Evolutionary conservation across 164 flowering plant genomes (phyloP), one percentile per base, ranked within the genome.

Genomic region (Magnolia kwangsiensis): DNA sequence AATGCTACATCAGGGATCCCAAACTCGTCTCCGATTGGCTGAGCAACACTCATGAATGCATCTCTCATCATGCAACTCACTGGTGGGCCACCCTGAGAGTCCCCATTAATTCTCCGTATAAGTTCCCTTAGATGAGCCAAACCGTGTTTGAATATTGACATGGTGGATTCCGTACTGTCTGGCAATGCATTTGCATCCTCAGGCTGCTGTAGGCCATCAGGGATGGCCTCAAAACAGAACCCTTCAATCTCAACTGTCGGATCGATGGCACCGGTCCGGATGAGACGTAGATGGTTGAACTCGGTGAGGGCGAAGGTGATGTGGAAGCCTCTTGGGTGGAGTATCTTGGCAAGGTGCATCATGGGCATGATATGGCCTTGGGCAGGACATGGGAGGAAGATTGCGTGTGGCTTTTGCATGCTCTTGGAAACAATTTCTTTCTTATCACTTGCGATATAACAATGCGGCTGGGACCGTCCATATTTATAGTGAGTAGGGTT

Each of bases 261-360:
- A 21, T 79, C 70, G 0, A 82, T 79, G 4, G 81, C 88, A 19
- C 69, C 67, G 4, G 86, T 78, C 2, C 70, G 70, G 73, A 85
- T 69, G 18, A 87, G 20, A 27, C 85, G 85, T 7, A 23, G 31
- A 65, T 87, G 88, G 64, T 85, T 87, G 80, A 71, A 80, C 71
- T 83, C 83, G 3, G 83, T 85, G 81, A 85, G 83, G 55, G 84
- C 87, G 50, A 84, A 85, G 69, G 89, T 85, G 24, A 83, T 74
- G 55, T 81, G 82, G 59, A 70, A 76, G 64, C 82, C 82, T 71
- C 50, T 76, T 31, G 45, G 2, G 8, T 78, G 78, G 16, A 78
- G 80, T 29, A 81, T 76, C 29, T 75, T 81, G 0, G 85, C 77
- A 13, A 80, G 29, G 58, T 82, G 77, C 51, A 78, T 51, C 82